Percentiles rank a stretch among this genome's conserved stretches.
phyloP scores from a whole-genome alignment of 139 green algal genomes.

The Haematococcus lacustris region DNA sequence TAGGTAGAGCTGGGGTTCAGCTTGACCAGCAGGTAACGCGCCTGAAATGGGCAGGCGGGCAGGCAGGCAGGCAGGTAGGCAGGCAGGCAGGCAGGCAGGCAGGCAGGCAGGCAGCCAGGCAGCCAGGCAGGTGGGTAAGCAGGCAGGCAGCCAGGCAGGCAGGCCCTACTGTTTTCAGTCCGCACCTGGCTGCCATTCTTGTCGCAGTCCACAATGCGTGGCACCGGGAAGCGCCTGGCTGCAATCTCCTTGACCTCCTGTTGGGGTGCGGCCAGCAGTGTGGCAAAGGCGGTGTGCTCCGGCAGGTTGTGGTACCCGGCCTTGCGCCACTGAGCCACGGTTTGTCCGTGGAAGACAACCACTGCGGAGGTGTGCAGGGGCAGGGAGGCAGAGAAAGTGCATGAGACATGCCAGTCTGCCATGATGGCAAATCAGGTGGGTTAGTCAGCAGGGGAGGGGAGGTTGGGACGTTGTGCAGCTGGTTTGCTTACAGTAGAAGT shows the following conservation, averaged over 20 bases:
- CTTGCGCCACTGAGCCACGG: constrained; percentile 81
- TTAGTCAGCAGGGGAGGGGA: no score
- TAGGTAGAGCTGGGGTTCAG: constrained; percentile 94
- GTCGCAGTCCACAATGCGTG: constrained; percentile 92
- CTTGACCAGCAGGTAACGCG: constrained; percentile 94
- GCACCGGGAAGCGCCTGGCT: constrained; percentile 79
- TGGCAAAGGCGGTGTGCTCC: constrained; percentile 85
- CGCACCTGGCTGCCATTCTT: constrained; percentile 80
- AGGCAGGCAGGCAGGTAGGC: no score
- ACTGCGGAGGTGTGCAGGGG: constrained; percentile 32
- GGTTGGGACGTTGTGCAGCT: no score
- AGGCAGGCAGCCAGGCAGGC: no score
- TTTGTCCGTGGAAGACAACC: constrained; percentile 85
- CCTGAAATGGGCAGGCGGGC: constrained; percentile 53
- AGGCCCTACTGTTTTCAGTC: no score
- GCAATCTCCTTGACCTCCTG: constrained; percentile 63
- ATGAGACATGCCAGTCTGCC: no score
- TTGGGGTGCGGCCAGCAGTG: constrained; percentile 64
- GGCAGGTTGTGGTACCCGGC: constrained; percentile 75
- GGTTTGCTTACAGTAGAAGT: constrained; percentile 83
- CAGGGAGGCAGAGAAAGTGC: no score
- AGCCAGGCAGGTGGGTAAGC: no score
- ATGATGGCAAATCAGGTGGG: no score
- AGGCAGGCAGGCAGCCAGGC: no score
- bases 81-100: no score